Conservation (phyloP, 1,139 yeast species). For the Kodamaea fungicola region DNA sequence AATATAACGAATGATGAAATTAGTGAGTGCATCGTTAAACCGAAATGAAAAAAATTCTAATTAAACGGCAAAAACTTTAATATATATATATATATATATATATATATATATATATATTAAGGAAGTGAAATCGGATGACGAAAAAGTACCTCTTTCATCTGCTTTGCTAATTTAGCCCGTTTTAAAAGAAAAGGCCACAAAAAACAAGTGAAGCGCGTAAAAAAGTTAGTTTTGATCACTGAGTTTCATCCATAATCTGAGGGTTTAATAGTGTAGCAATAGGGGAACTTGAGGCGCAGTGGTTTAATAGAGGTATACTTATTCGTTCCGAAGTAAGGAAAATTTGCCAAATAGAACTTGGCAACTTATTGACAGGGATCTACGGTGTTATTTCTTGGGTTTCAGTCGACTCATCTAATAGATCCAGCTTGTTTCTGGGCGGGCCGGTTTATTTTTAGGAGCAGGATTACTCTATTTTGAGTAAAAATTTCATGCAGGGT, state of each 20-base stretch:
- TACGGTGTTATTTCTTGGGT: too few relatives aligned
- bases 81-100: too few relatives aligned
- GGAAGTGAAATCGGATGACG: not conserved
- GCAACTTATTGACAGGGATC: too few relatives aligned
- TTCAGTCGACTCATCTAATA: too few relatives aligned
- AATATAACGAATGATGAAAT: not conserved
- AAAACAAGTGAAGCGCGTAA: not conserved
- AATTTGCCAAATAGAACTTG: too few relatives aligned
- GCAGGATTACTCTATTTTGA: not conserved
- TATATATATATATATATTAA: conserved; percentile 1
- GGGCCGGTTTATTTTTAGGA: too few relatives aligned
- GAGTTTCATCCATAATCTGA: not conserved
- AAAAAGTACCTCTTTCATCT: too few relatives aligned
- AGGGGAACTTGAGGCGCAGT: too few relatives aligned
- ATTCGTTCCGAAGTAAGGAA: too few relatives aligned
- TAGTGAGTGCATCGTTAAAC: not conserved
- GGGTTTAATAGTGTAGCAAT: too few relatives aligned
- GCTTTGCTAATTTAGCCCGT: not conserved
- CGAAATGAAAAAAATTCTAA: not conserved
- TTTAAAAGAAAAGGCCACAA: not conserved
- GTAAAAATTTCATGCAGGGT: not conserved
- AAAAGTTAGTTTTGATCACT: conserved; percentile 4
- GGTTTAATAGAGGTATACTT: too few relatives aligned
- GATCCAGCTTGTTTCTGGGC: too few relatives aligned
- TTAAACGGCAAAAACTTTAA: not conserved